A percentile compares a stretch with the other conserved stretches of the same genome.
Evolutionary conservation across 1,139 yeast species (phyloP).

Genomic region (Hyphopichia wangnamkhiaoensis): DNA sequence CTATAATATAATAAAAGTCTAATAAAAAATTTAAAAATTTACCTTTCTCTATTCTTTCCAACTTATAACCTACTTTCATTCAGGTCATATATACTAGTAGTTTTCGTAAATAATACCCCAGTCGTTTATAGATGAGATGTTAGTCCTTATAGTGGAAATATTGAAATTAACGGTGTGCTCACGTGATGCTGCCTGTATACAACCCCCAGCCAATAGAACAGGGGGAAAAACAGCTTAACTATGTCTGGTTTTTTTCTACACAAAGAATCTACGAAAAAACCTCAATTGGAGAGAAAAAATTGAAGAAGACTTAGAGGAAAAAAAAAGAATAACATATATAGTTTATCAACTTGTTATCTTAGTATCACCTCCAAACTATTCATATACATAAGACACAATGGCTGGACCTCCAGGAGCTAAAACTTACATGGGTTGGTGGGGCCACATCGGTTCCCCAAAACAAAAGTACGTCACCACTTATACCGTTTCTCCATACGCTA

Average conservation of each 20-base stretch:
- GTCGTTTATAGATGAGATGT: too few relatives aligned
- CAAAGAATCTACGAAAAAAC: background rate
- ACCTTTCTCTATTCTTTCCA: too few relatives aligned
- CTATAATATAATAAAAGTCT: slow-evolving; percentile 4
- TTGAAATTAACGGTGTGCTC: background rate
- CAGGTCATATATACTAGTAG: too few relatives aligned
- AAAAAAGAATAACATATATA: background rate
- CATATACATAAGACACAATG: slow-evolving; percentile 35
- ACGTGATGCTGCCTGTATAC: background rate
- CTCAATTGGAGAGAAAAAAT: background rate
- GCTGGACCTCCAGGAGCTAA: slow-evolving; percentile 77
- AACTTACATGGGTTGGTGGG: slow-evolving; percentile 98
- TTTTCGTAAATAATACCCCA: too few relatives aligned
- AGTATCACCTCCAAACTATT: background rate
- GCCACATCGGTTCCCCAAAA: slow-evolving; percentile 77
- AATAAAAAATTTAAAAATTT: slow-evolving; percentile 3
- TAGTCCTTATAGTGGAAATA: too few relatives aligned
- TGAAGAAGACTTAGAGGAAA: background rate
- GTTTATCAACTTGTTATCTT: background rate
- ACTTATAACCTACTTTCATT: too few relatives aligned
- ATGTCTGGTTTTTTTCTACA: background rate
- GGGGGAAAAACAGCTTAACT: slow-evolving; percentile 4
- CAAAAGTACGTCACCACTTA: slow-evolving; percentile 86
- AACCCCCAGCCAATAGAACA: slow-evolving; percentile 4
- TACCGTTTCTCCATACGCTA: slow-evolving; percentile 91